Base-by-base conservation (phyloP, 164 flowering plant genomes). In the Aristolochia fimbriata region DNA sequence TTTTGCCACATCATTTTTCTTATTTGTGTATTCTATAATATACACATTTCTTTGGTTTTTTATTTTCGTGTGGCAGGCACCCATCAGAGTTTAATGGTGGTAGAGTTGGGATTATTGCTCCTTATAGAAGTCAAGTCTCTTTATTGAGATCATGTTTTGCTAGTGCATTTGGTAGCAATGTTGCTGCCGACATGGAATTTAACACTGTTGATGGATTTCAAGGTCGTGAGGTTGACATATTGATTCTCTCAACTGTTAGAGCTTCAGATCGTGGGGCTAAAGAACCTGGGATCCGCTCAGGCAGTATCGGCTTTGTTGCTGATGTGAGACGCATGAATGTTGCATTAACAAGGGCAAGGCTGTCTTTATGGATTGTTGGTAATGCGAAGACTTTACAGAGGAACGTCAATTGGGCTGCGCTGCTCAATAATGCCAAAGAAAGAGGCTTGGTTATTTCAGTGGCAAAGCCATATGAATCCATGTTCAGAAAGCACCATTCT, bases 151-250 rank as follows among this genome's bases (percentile, higher is more conserved):
- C 93, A 48, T 78, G 95, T 46, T 80, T 94, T 69, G 75, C 81
- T 50, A 68, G 65, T 75, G 86, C 83, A 57, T 85, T 94, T 77
- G 96, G 96, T 50, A 73, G 95, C 54, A 71, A 79, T 61, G 66
- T 71, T 61, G 64, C 71, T 48, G 79, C 81, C 48, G 93, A 87
- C 50, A 79, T 91, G 72, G 97, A 94, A 61, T 83, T 94, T 49
- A 94, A 94, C 63, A 94, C 99, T 21, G 93, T 94, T 31, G 99
- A 94, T 75, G 99, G 97, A 56, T 94, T 88, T 70, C 99, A 94
- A 79, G 99, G 99, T 30, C 86, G 97, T 31, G 99, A 94, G 68
- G 93, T 91, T 58, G 99, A 94, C 75, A 82, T 94, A 57, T 68
- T 94, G 31, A 65, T 94, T 30, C 85, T 94, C 64, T 94, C 99